Evolutionary conservation across 805 yeast species (phyloP).

Genomic region (Kockiozyma suomiensis): DNA sequence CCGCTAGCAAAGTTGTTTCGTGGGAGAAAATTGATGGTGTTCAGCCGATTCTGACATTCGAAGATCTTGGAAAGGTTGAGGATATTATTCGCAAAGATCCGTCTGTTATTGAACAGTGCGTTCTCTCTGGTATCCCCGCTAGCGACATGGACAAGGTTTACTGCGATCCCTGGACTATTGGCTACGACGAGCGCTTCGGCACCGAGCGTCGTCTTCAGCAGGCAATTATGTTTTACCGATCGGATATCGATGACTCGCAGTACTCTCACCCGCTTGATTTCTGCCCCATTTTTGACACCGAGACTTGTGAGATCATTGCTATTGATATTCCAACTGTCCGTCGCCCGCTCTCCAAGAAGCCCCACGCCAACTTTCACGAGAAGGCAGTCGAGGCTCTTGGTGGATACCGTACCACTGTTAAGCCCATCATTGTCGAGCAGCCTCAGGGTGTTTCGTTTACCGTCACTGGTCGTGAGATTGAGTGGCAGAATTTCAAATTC

Average conservation of each 20-base stretch:
- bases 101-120: slow-evolving; percentile 70
- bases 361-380: slow-evolving; percentile 72
- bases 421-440: slow-evolving; percentile 71
- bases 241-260: slow-evolving; percentile 74
- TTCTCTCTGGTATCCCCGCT: slow-evolving; percentile 66
- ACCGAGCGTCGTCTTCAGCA: slow-evolving; percentile 74
- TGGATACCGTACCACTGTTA: slow-evolving; percentile 62
- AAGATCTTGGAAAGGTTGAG: slow-evolving; percentile 66
- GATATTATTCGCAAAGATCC: slow-evolving; percentile 70
- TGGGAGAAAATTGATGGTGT: slow-evolving; percentile 58
- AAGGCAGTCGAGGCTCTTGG: slow-evolving; percentile 61
- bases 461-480: slow-evolving; percentile 67
- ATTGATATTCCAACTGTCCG: slow-evolving; percentile 77
- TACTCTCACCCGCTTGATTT: slow-evolving; percentile 71
- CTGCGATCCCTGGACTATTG: slow-evolving; percentile 73
- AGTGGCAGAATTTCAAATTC: slow-evolving; percentile 76
- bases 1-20: slow-evolving; percentile 51
- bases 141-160: slow-evolving; percentile 61
- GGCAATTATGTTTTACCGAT: slow-evolving; percentile 77
- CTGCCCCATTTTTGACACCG: slow-evolving; percentile 80
- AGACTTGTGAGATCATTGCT: slow-evolving; percentile 64
- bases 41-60: slow-evolving; percentile 75
- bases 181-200: slow-evolving; percentile 79
- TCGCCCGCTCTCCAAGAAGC: slow-evolving; percentile 67
- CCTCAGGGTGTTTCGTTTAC: slow-evolving; percentile 82